Evolutionary conservation across 257 asterid species (phyloP), one percentile per base, ranked within the genome.

Genomic region (Nicotiana attenuata): DNA sequence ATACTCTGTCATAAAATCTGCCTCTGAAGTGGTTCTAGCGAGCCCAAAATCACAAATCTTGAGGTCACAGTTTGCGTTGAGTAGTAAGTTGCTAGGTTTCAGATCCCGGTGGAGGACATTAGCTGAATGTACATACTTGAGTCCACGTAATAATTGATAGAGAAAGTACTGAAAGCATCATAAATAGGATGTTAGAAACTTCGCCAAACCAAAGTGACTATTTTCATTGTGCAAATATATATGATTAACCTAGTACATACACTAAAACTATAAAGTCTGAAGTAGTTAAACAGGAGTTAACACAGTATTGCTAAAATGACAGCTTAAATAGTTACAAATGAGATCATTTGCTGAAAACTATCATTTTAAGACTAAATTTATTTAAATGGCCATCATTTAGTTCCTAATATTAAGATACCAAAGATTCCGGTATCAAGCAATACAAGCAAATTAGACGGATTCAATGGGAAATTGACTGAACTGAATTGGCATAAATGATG

Each of bases 31-130:
- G 4, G 87, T 88, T 81, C 90, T 88, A 56, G 89, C 90, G 10
- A 88, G 87, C 33, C 90, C 90, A 82, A 88, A 88, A 83, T 91
- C 96, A 63, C 96, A 90, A 65, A 91, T 89, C 90, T 91, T 91
- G 82, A 91, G 92, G 85, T 91, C 96, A 82, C 96, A 88, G 83
- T 88, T 85, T 16, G 89, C 85, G 50, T 85, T 81, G 29, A 88
- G 81, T 78, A 88, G 89, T 28, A 88, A 61, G 76, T 88, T 88
- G 65, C 90, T 82, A 55, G 90, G 90, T 56, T 88, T 88, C 76
- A 88, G 61, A 79, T 85, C 90, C 15, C 90, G 89, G 76, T 85
- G 90, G 7, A 88, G 86, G 47, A 88, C 90, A 53, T 88, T 83
- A n/a, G 90, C 90, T 19, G 90, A 88, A 56, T 88, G 90, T 10